phyloP scores from a whole-genome alignment of 148 eudicot genomes.

The Polygonum aviculare region DNA sequence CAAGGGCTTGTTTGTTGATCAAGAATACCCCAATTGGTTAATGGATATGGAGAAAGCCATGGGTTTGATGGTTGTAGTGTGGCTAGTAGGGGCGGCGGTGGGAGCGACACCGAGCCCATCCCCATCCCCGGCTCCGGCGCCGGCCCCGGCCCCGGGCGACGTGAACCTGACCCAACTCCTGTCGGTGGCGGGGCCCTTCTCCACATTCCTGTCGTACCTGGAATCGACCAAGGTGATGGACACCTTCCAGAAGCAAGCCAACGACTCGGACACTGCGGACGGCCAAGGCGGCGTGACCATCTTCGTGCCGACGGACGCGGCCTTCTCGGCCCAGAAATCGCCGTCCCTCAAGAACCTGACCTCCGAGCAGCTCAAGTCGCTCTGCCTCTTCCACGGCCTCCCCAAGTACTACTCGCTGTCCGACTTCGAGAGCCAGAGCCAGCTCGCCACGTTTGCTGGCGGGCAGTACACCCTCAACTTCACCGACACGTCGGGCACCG shows the following conservation, averaged over 20 bases:
- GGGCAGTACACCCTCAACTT: constrained; percentile 53
- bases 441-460: constrained; percentile 49
- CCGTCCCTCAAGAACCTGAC: constrained; percentile 74
- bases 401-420: constrained; percentile 73
- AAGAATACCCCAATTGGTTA: neutral
- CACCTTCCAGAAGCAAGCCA: constrained; percentile 13
- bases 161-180: constrained; percentile 12
- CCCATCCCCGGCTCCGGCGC: neutral
- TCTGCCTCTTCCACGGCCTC: constrained; percentile 80
- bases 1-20: neutral
- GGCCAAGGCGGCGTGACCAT: constrained; percentile 1
- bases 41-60: neutral
- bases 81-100: too few relatives aligned
- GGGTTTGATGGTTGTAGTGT: neutral
- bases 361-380: constrained; percentile 51
- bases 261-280: neutral
- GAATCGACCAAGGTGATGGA: constrained; percentile 4
- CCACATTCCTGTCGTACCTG: constrained; percentile 5
- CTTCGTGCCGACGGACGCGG: neutral
- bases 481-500: constrained; percentile 50
- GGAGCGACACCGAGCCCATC: neutral
- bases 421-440: constrained; percentile 61
- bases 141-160: neutral
- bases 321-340: constrained; percentile 1
- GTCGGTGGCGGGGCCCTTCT: constrained; percentile 8